Conservation (phyloP, 2,329 filamentous ascomycete genomes). For the Ustilaginoidea virens region DNA sequence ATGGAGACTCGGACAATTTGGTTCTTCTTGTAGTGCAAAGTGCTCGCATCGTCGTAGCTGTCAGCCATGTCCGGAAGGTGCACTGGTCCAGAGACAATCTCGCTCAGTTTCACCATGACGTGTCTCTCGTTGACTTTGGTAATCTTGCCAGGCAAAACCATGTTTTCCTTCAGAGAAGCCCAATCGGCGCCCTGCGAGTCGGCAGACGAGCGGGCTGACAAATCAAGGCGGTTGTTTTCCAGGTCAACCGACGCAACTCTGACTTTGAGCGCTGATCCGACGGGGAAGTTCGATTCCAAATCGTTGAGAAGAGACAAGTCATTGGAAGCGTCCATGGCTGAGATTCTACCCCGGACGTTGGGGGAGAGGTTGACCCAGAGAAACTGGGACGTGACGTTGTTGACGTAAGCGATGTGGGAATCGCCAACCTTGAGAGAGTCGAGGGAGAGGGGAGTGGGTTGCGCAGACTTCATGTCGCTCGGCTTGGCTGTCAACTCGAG, state of each 20-base stretch:
- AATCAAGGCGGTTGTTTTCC: conserved; percentile 60
- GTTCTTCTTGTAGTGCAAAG: conserved; percentile 62
- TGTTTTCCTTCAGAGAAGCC: conserved; percentile 57
- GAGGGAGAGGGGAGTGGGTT: conserved; percentile 43
- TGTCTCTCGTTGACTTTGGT: conserved; percentile 76
- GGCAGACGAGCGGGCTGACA: conserved; percentile 57
- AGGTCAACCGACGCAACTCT: conserved; percentile 62
- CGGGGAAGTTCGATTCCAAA: conserved; percentile 64
- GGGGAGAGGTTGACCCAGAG: conserved; percentile 88
- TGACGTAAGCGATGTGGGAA: conserved; percentile 69
- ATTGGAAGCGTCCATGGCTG: conserved; percentile 71
- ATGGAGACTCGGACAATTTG: conserved; percentile 81
- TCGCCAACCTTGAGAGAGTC: conserved; percentile 59
- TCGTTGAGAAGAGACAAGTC: conserved; percentile 68
- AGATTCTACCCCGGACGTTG: conserved; percentile 70
- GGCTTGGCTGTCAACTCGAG: conserved; percentile 78
- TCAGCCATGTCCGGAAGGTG: conserved; percentile 74
- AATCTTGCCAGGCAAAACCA: conserved; percentile 69
- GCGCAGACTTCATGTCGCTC: conserved; percentile 38
- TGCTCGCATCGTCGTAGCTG: conserved; percentile 69
- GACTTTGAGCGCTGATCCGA: conserved; percentile 77
- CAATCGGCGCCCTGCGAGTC: conserved; percentile 39
- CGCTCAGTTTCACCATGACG: conserved; percentile 72
- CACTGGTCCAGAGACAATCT: conserved; percentile 63
- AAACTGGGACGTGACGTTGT: conserved; percentile 67